These are phyloP conservation scores for Austroboletus novae-zelandiae DNA, from an alignment of 1,284 basidiomycete species.

Conservation along the genomic window DNA sequence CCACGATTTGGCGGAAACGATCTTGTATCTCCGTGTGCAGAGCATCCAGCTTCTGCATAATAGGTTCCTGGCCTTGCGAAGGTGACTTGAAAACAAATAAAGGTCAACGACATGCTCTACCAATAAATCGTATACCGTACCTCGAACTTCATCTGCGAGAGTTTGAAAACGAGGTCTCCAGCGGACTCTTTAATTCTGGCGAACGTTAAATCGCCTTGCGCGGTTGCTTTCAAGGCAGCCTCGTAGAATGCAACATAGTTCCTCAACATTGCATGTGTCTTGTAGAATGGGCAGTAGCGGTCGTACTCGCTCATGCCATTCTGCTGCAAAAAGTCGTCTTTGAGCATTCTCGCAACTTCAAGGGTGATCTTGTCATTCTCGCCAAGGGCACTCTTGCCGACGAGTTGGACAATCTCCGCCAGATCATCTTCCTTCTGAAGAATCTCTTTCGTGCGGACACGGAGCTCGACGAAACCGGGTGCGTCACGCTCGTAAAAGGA, in stretches of 20 bases:
- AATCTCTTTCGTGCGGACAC: constrained; percentile 92
- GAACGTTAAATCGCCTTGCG: constrained; percentile 88
- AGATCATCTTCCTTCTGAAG: constrained; percentile 98
- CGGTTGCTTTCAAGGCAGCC: constrained; percentile 81
- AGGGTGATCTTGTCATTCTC: constrained; percentile 99
- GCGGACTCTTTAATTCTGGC: constrained; percentile 88
- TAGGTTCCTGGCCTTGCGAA: constrained; percentile 79
- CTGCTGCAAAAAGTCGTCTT: constrained; percentile 98
- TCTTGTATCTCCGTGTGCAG: constrained; percentile 84
- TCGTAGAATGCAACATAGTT: constrained; percentile 98
- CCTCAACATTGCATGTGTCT: constrained; percentile 93
- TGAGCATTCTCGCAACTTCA: constrained; percentile 96
- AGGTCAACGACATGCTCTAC: constrained; percentile 18
- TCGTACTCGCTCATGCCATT: constrained; percentile 99
- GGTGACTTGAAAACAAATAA: constrained; percentile 54
- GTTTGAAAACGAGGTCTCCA: constrained; percentile 88
- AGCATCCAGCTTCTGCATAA: constrained; percentile 78
- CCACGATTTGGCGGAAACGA: constrained; percentile 83
- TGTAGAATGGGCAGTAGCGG: constrained; percentile 97
- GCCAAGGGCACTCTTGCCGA: constrained; percentile 97
- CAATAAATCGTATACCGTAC: constrained; percentile 39
- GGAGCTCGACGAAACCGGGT: constrained; percentile 91
- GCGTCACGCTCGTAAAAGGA: constrained; percentile 89
- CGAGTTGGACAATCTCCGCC: constrained; percentile 98
- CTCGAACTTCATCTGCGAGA: constrained; percentile 99